These are phyloP conservation scores for Dactylellina parvicollis DNA, from an alignment of 2,329 filamentous ascomycete species.

Conservation along the genomic window DNA sequence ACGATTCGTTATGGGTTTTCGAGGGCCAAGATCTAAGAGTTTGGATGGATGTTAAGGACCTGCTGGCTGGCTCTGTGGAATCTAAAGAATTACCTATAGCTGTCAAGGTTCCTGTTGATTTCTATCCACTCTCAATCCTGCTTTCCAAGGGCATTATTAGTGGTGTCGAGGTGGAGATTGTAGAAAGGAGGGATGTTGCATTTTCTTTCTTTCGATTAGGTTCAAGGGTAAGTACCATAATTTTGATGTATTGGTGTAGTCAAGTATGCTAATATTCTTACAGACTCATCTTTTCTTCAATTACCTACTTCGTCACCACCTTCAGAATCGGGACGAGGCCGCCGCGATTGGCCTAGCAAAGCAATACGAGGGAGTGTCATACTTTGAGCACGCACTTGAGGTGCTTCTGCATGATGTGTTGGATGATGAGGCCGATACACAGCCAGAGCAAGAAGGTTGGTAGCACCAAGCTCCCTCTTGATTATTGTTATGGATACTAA, in stretches of 20 bases:
- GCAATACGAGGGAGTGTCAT: conserved; percentile 85
- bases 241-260: neutral
- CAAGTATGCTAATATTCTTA: neutral
- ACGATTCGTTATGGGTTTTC: conserved; percentile 93
- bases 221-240: conserved; percentile 74
- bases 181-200: conserved; percentile 89
- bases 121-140: conserved; percentile 88
- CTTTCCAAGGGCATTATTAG: conserved; percentile 90
- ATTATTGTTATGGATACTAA: conserved; percentile 65
- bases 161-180: conserved; percentile 88
- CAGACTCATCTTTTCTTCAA: conserved; percentile 93
- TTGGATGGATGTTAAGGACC: conserved; percentile 88
- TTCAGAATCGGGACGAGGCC: conserved; percentile 78
- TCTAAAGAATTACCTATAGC: conserved; percentile 76
- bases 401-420: conserved; percentile 91
- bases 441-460: conserved; percentile 71
- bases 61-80: conserved; percentile 72
- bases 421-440: conserved; percentile 88
- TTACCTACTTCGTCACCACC: conserved; percentile 81
- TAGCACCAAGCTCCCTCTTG: conserved; percentile 65
- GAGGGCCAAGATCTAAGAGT: conserved; percentile 79
- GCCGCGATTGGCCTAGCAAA: conserved; percentile 83
- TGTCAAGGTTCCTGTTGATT: conserved; percentile 85
- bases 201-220: conserved; percentile 91
- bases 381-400: conserved; percentile 92